Base-by-base conservation (phyloP, 2,329 filamentous ascomycete species). In the Claviceps sp. region DNA sequence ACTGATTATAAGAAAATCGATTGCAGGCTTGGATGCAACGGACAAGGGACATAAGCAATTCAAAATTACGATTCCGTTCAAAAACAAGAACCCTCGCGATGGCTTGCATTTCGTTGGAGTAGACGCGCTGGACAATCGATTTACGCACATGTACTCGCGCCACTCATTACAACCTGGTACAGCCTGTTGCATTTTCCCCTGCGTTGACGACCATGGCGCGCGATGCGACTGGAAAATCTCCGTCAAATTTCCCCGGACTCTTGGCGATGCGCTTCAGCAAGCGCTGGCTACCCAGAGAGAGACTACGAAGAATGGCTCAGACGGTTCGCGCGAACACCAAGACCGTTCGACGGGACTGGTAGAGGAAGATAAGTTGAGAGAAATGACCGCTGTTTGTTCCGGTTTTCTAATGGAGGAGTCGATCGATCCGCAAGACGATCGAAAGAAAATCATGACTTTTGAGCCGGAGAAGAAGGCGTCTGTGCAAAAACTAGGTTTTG, bases 41-140 rank as follows among this genome's bases (percentile, higher is more conserved):
- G 67, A 70, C 5, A 65, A 55, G 49, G 72, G 74, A 36, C 69
- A 70, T 52, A 68, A 66, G 57, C 75, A 77, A 47, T 73, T 64
- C 57, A 68, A 67, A 56, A 70, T 81, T 40, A 71, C 71, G 46
- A 85, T 96, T 52, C 86, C 93, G 37, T 98, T 95, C 62, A 73
- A 76, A 22, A 80, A 88, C 37, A 80, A 80, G 49, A 80, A 80
- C 58, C 83, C 90, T 49, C 78, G 88, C 45, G 93, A 98, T 64
- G 91, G 88, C 22, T 67, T 97, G 53, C 90, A 96, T 54, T 98
- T 96, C 67, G 87, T 94, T 16, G 90, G 93, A 4, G 78, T 93
- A 39, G 82, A 88, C 45, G 82, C 83, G 52, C 79, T 83, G 49
- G 91, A 96, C 64, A 75, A 75, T 52, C 80, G 90, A 55, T 98